Percentiles rank a stretch among this genome's conserved stretches.
Conservation (phyloP, 78 protist genomes). For the Corallochytrium limacisporum region DNA sequence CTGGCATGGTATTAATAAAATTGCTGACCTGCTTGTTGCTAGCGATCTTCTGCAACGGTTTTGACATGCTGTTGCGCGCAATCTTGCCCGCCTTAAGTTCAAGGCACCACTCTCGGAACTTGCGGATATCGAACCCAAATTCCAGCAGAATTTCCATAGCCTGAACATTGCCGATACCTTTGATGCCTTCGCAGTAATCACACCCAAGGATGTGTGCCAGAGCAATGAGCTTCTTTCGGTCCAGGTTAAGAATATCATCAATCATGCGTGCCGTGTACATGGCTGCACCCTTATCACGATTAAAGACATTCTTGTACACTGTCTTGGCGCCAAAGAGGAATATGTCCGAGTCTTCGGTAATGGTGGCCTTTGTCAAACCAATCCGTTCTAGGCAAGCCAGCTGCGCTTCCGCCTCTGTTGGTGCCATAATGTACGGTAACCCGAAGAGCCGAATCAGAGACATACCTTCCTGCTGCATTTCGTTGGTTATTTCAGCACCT, state of each 20-base stretch:
- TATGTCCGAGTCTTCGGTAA: slow-evolving; percentile 48
- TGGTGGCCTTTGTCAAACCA: slow-evolving; percentile 19
- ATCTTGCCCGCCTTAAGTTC: no score
- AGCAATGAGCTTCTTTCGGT: not conserved
- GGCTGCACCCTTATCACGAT: not conserved
- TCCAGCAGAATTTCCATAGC: not conserved
- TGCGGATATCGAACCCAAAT: not conserved
- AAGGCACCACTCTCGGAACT: no score
- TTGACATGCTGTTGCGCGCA: no score
- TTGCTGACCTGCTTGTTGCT: no score
- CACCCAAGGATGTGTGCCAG: slow-evolving; percentile 41
- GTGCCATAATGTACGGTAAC: slow-evolving; percentile 33
- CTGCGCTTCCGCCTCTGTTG: slow-evolving; percentile 47
- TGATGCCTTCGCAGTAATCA: slow-evolving; percentile 48
- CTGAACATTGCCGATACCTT: slow-evolving; percentile 3
- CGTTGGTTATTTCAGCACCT: no score
- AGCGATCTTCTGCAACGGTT: no score
- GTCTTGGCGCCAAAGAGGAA: slow-evolving; percentile 31
- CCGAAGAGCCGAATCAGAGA: slow-evolving; percentile 29
- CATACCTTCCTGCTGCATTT: not conserved
- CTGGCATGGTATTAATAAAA: no score
- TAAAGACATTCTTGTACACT: slow-evolving; percentile 15
- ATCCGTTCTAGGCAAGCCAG: not conserved
- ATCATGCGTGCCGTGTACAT: not conserved
- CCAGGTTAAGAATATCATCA: not conserved